Percentiles rank a stretch among this genome's conserved stretches.
Evolutionary conservation across 2,329 filamentous ascomycete species (phyloP).

Genomic region (Colletotrichum lini): DNA sequence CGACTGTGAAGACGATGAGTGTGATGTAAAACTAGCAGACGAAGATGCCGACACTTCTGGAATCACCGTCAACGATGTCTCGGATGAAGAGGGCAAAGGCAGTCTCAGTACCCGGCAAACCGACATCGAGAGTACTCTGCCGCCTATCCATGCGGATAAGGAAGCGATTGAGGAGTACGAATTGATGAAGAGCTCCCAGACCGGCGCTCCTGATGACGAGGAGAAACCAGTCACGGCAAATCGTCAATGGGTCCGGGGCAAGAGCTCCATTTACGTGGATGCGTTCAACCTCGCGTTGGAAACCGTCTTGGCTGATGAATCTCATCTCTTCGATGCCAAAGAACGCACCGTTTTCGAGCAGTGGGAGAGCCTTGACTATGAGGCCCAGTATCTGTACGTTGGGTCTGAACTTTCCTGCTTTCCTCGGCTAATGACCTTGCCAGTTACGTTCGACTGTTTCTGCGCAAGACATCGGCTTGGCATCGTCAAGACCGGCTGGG

Average conservation of each 20-base stretch:
- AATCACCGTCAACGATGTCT: conserved; percentile 43
- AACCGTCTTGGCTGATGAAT: conserved; percentile 90
- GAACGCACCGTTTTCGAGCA: conserved; percentile 83
- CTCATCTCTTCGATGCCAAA: conserved; percentile 85
- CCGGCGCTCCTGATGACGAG: conserved; percentile 55
- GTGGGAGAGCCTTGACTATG: conserved; percentile 83
- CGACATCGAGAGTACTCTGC: conserved; percentile 80
- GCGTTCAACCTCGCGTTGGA: conserved; percentile 94
- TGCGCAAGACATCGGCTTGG: conserved; percentile 93
- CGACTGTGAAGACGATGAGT: conserved; percentile 43
- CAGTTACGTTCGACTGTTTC: conserved; percentile 92
- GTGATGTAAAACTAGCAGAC: conserved; percentile 33
- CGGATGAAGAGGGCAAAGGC: conserved; percentile 46
- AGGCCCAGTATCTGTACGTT: conserved; percentile 88
- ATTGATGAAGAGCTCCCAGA: conserved; percentile 72
- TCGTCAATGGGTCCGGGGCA: conserved; percentile 77
- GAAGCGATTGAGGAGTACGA: conserved; percentile 87
- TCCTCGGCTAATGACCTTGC: background rate
- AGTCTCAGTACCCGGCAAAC: conserved; percentile 60
- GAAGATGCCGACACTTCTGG: conserved; percentile 52
- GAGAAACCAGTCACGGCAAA: conserved; percentile 45
- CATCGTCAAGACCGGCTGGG: conserved; percentile 84
- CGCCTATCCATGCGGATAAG: conserved; percentile 75
- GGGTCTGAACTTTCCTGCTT: no score
- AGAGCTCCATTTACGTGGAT: conserved; percentile 95